Evolutionary conservation across 164 flowering plant genomes (phyloP).

Genomic region (Magnolia officinalis): DNA sequence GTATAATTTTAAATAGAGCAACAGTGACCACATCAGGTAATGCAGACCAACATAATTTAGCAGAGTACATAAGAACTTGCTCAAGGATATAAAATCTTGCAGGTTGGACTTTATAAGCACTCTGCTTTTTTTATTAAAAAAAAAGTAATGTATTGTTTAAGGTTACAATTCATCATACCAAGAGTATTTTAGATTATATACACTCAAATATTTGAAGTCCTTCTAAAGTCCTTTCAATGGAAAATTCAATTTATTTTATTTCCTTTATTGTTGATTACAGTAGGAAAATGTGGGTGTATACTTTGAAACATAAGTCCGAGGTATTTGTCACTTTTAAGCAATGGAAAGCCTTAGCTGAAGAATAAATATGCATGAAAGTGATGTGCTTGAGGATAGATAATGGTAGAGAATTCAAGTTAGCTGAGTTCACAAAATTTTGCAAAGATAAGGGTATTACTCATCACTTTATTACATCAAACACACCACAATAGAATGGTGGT

Average conservation of each 20-base stretch:
- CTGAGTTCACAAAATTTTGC: background rate
- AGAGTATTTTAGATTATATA: background rate
- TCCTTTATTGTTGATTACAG: background rate
- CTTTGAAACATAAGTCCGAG: background rate
- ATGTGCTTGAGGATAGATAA: background rate
- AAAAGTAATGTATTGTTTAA: background rate
- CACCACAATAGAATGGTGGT: background rate
- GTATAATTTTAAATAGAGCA: too few relatives aligned
- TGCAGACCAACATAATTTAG: too few relatives aligned
- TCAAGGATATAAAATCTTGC: too few relatives aligned
- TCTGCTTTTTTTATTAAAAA: background rate
- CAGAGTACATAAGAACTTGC: too few relatives aligned
- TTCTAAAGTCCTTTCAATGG: background rate
- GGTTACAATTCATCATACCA: background rate
- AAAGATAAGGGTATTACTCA: background rate
- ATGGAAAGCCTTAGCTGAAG: background rate
- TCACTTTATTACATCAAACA: background rate
- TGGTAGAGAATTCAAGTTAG: background rate
- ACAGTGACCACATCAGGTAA: too few relatives aligned
- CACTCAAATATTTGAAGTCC: background rate
- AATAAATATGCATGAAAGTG: background rate
- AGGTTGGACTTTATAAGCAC: background rate
- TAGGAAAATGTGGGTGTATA: background rate
- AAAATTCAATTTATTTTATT: background rate
- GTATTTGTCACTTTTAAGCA: background rate